A percentile compares a stretch with the other conserved stretches of the same genome.
These are phyloP conservation scores for Sherardia arvensis DNA, from an alignment of 257 asterid species.

Conservation along the genomic window DNA sequence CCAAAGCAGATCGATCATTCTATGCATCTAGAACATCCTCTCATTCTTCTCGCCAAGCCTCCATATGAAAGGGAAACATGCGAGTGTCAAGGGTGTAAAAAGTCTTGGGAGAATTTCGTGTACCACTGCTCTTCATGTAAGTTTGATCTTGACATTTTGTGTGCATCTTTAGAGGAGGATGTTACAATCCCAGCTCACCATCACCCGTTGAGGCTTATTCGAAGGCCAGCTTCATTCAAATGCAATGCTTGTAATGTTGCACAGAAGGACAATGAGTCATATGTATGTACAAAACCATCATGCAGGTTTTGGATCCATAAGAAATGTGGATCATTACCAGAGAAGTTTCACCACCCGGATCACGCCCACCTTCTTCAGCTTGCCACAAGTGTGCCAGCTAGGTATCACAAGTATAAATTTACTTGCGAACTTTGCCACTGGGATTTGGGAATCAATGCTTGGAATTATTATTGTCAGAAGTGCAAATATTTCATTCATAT, in stretches of 20 bases:
- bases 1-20: too few relatives aligned
- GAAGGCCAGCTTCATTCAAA: background rate
- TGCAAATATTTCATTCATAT: background rate
- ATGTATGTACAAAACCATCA: background rate
- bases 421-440: background rate
- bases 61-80: background rate
- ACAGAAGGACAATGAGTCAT: background rate
- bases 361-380: constrained; percentile 12
- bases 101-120: background rate
- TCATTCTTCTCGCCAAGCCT: background rate
- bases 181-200: background rate
- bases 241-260: constrained; percentile 11
- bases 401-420: background rate
- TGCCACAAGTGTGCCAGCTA: background rate
- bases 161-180: background rate
- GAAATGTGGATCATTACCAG: background rate
- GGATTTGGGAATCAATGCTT: background rate
- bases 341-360: background rate
- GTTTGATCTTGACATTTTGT: background rate
- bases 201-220: background rate
- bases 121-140: constrained; percentile 8
- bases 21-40: background rate
- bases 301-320: constrained; percentile 13
- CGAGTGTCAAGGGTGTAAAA: background rate
- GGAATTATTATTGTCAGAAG: background rate